Base-by-base conservation (phyloP, 2,329 filamentous ascomycete species). In the Ciborinia camelliae region DNA sequence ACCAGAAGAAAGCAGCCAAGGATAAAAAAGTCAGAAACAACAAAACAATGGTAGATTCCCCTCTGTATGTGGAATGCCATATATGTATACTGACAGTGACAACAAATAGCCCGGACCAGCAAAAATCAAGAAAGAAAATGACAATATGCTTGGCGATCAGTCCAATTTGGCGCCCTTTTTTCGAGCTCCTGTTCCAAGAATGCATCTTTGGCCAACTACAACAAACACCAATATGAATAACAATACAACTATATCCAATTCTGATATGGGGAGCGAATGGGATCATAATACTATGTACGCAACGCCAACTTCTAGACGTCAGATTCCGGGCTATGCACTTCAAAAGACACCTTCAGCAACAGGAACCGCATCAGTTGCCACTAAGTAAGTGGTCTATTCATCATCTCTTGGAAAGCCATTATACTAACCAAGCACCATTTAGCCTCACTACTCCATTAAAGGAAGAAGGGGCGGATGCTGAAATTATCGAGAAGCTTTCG, bases 1-100 rank as follows among this genome's bases (percentile, higher is more conserved):
- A 92, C 72, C 81, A 83, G 73, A 92, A 87, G 75, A 85, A 85
- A 71, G 76, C 79, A 26, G 64, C 68, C 15, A 73, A 72, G 61
- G 71, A 71, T 53, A 72, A 67, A 58, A 73, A 72, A 54, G 69
- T 70, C 60, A 71, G 67, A 55, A 68, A 59, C 8, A 48, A 15
- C 8, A 63, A 63, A 14, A 3, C 52, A 63, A 41, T 62, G 43
- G 26, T 47, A 32, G 43, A 48, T n/a, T 26, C 28, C 28, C 6
- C 8, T 1, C 28, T 4, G n/a, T 37, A 1, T 7, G 20, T 20
- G 12, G 9, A n/a, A 26, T 18, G 0, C 41, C 47, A 23, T 23
- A 35, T 14, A 4, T 18, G 30, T 35, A 32, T 35, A 47, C 55
- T 59, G n/a, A 59, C 41, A 10, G 15, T 6, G 12, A 26, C 2